Percentiles rank a stretch among this genome's conserved stretches.
These are phyloP conservation scores for Dentiscutata heterogama DNA, from an alignment of 371 early-diverging fungal species.

Conservation along the genomic window DNA sequence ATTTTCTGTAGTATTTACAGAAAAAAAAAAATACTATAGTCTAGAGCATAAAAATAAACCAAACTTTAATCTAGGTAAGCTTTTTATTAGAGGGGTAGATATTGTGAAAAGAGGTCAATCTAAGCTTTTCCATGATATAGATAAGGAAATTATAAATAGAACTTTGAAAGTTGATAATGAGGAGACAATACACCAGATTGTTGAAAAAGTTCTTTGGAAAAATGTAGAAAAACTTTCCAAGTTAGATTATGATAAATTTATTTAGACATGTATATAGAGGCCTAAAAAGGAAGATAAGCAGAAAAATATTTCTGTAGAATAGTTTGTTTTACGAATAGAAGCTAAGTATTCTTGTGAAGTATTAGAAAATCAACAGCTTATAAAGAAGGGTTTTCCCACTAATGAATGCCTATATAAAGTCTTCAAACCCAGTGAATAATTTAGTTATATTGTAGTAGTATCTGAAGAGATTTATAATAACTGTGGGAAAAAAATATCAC, in stretches of 20 bases:
- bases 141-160: constrained; percentile 27
- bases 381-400: constrained; percentile 11
- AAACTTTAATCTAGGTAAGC: constrained; percentile 23
- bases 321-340: background rate
- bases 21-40: background rate
- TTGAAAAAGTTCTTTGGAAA: background rate
- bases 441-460: constrained; percentile 22
- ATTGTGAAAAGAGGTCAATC: constrained; percentile 19
- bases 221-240: constrained; percentile 8
- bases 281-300: constrained; percentile 16
- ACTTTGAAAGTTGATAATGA: background rate
- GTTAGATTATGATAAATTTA: constrained; percentile 1
- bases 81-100: constrained; percentile 18
- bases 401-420: constrained; percentile 17
- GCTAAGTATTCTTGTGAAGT: constrained; percentile 18
- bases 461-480: background rate
- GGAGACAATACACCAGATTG: background rate
- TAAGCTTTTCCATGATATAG: constrained; percentile 14
- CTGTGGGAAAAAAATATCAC: background rate
- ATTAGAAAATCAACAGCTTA: background rate
- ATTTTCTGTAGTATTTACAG: background rate
- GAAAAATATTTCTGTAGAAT: background rate
- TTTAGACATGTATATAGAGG: background rate
- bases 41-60: background rate
- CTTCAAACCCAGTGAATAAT: background rate